A percentile compares a stretch with the other conserved stretches of the same genome.
phyloP scores from a whole-genome alignment of 257 asterid species.

The Perilla frutescens region DNA sequence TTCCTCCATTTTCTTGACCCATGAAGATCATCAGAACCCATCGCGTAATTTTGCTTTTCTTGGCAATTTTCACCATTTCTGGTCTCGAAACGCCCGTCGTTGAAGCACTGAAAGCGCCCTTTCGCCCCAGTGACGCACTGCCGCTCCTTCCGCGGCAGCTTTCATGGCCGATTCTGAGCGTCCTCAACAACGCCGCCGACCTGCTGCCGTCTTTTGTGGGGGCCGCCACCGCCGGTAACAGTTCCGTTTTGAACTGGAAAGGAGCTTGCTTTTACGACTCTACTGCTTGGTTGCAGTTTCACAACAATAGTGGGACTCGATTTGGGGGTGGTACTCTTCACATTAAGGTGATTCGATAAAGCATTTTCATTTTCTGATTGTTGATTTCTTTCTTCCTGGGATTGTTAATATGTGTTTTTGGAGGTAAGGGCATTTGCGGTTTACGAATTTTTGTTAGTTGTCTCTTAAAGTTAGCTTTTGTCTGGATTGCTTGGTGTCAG shows the following conservation, averaged over 20 bases:
- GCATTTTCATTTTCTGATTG: background rate
- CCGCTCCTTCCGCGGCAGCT: constrained; percentile 77
- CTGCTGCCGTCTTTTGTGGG: constrained; percentile 83
- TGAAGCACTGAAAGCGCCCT: constrained; percentile 52
- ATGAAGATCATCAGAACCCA: constrained; percentile 41
- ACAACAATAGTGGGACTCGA: constrained; percentile 59
- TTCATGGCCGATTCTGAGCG: constrained; percentile 70
- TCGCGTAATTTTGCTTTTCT: constrained; percentile 29
- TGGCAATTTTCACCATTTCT: constrained; percentile 37
- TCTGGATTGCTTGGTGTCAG: background rate
- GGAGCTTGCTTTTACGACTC: constrained; percentile 82
- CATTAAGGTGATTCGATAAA: constrained; percentile 57
- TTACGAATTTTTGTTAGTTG: background rate
- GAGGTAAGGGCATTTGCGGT: constrained; percentile 16
- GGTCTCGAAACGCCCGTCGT: constrained; percentile 29
- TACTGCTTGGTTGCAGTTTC: constrained; percentile 82
- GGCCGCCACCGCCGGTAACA: constrained; percentile 50
- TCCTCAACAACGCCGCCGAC: constrained; percentile 68
- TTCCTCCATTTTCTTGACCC: constrained; percentile 4
- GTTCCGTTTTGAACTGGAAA: constrained; percentile 62
- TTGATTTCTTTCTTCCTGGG: constrained; percentile 21
- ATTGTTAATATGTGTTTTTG: constrained; percentile 12
- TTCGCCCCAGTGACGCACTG: constrained; percentile 61
- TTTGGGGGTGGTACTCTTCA: constrained; percentile 97
- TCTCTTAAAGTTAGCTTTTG: constrained; percentile 15